Base-by-base conservation (phyloP, 2,329 filamentous ascomycete species). In the Hymenoscyphus linearis region DNA sequence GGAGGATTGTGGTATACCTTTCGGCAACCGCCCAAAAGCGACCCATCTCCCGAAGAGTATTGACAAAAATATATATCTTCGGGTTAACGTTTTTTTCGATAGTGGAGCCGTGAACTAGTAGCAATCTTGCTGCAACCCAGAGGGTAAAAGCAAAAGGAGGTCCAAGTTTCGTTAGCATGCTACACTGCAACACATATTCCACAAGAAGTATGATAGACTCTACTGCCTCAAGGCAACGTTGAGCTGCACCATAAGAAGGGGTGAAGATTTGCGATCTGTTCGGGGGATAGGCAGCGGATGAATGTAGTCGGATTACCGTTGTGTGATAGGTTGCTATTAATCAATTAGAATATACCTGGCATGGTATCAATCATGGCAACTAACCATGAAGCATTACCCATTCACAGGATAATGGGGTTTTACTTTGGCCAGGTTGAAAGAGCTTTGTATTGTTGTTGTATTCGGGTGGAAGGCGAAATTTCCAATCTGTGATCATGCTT, bases 91-190 rank as follows among this genome's bases (percentile, higher is more conserved):
- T 90, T 73, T 90, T 89, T 67, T 95, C 90, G 60, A 96, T 91
- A 0, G 92, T 96, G 7, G 90, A 95, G 27, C 91, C 91, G 73
- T 96, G 92, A 2, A 97, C 93, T 9, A 96, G 85, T 4, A 96
- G 80, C 3, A 96, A 81, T 3, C 93, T 87, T 5, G 93, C 91
- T 2, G 90, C 91, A 16, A 96, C 93, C 93, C 93, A 96, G 1
- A 96, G 80, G 0, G 90, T 92, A 72, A 96, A 97, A 3, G 92
- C 92, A 72, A 96, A 96, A 0, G 91, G 92, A 0, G 92, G 92
- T 0, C 93, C 93, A 16, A 96, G 84, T 72, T 92, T 92, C 56
- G 85, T 81, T 22, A 96, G 80, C 73, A 96, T 83, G 57, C 82
- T 82, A 68, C 91, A 88, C 63, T 85, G 85, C 31, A 89, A 83